Evolutionary conservation across 495 filamentous ascomycete species (phyloP).

Genomic region (Penicillium paxilli): DNA sequence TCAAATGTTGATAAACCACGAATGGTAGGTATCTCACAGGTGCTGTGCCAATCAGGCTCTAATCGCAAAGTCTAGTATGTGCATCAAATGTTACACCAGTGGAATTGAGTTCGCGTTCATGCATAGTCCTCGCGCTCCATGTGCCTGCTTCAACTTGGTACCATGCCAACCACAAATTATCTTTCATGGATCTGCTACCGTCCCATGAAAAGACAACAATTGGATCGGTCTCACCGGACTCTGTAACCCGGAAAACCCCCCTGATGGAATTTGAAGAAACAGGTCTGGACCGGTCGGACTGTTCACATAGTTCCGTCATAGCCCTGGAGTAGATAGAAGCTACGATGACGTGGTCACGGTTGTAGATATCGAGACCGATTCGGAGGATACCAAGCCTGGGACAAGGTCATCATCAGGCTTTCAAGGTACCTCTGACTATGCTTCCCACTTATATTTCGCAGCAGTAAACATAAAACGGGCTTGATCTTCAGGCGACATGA

Average conservation of each 20-base stretch:
- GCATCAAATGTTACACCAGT: too few species aligned
- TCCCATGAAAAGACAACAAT: background rate
- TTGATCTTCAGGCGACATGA: conserved; percentile 29
- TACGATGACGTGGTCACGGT: background rate
- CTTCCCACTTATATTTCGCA: conserved; percentile 43
- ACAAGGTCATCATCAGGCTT: too few species aligned
- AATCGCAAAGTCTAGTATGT: too few species aligned
- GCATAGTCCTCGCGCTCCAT: background rate
- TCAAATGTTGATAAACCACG: too few species aligned
- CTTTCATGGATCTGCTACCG: background rate
- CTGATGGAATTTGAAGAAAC: background rate
- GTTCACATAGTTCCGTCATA: background rate
- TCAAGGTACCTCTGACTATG: conserved; percentile 8
- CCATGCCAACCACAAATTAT: background rate
- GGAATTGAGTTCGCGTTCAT: too few species aligned
- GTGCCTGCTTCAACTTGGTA: background rate
- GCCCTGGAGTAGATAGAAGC: background rate
- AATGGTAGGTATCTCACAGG: too few species aligned
- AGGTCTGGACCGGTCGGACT: background rate
- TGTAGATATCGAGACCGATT: background rate
- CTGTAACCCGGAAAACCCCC: background rate
- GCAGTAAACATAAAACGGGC: conserved; percentile 42
- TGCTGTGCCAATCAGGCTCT: too few species aligned
- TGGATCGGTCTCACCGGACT: background rate
- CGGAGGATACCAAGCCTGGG: too few species aligned